Evolutionary conservation across 176 grass and related monocot species (phyloP).

Genomic region (Neostapfia colusana): DNA sequence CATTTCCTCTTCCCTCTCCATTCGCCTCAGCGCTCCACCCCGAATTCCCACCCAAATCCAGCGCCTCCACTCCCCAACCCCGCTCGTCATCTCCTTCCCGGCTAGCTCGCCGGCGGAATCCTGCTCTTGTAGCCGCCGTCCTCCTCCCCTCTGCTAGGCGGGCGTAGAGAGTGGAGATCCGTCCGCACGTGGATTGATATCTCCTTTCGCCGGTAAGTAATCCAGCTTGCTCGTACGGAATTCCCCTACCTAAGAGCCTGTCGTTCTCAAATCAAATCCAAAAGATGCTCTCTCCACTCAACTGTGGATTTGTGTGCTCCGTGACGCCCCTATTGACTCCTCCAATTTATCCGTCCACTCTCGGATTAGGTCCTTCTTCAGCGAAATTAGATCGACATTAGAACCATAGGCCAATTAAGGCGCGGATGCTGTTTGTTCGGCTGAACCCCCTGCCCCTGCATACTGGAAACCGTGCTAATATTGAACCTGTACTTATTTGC

Average conservation of each 20-base stretch:
- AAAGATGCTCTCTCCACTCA: too few species aligned
- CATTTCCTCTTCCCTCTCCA: conserved; percentile 33
- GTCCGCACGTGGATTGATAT: background rate
- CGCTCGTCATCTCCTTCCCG: background rate
- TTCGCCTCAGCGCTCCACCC: conserved; percentile 11
- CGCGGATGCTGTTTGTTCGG: too few species aligned
- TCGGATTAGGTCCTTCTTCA: too few species aligned
- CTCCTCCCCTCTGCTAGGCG: background rate
- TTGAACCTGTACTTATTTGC: background rate
- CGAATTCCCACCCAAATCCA: conserved; percentile 29
- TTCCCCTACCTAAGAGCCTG: too few species aligned
- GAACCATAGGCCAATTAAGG: too few species aligned
- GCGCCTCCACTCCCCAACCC: background rate
- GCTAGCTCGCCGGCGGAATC: conserved; percentile 7
- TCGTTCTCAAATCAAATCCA: too few species aligned
- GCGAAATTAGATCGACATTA: too few species aligned
- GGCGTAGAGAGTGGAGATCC: conserved; percentile 43
- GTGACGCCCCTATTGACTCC: too few species aligned
- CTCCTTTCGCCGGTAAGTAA: conserved; percentile 17
- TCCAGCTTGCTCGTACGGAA: conserved; percentile 12
- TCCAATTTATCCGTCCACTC: too few species aligned
- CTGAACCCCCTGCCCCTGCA: too few species aligned
- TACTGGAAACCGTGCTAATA: background rate
- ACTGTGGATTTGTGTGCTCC: too few species aligned
- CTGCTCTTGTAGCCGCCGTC: background rate